Evolutionary conservation across 2,329 filamentous ascomycete genomes (phyloP), one percentile per base, ranked within the genome.

Genomic region (Alternaria ventricosa): DNA sequence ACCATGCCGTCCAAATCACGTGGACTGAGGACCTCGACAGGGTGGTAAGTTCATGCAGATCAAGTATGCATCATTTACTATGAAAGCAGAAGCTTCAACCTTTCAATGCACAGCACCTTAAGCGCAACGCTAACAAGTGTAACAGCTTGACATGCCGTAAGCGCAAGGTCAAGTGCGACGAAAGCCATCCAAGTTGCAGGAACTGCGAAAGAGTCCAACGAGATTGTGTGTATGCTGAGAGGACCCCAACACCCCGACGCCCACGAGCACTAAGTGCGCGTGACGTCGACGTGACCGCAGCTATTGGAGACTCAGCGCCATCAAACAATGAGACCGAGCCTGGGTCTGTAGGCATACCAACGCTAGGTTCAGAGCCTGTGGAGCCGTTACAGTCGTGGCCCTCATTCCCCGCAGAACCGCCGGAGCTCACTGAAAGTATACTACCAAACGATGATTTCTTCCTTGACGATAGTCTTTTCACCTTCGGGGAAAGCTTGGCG

Each of bases 101-200:
- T 49, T 15, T 43, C 23, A 2, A 12, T 23, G 18, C 25, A 30
- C 20, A 47, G 22, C 18, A 55, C 49, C 13, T 22, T 47, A 10
- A 43, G 15, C 36, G 30, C 18, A 18, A 7, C 46, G 46, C 68
- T 71, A 23, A 71, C 30, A 4, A 33, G 28, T 46, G 11, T 55
- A 12, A 33, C 22, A 83, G 80, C 66, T 69, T 82, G 58, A 81
- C 80, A n/a, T 84, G 83, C 67, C 81, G 82, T 30, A 79, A 80
- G 61, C 76, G 84, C 49, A 82, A 84, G 64, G 83, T 85, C 69
- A 86, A 86, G 72, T 86, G 84, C 70, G 84, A 85, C 61, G 84
- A 85, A 71, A 75, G 74, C 30, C 81, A 78, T 60, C 83, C 82
- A 9, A 68, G 74, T 22, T 84, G 83, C 66, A 78, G 76, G 18